Evolutionary conservation across 495 filamentous ascomycete genomes (phyloP).

Genomic region (Neurospora cerealis): DNA sequence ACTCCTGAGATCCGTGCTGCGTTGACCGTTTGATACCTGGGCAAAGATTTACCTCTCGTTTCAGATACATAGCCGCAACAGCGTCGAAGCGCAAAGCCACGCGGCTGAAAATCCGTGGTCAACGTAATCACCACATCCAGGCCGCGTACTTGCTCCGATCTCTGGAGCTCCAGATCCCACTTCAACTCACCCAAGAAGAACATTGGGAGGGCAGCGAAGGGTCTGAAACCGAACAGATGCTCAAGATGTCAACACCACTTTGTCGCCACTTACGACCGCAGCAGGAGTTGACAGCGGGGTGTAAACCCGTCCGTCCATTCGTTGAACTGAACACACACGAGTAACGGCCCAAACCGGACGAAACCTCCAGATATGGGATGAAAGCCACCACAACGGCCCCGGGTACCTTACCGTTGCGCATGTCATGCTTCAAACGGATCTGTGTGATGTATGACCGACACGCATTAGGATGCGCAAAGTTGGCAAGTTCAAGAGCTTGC

Average conservation of each 20-base stretch:
- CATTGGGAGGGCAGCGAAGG: background rate
- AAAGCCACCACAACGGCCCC: background rate
- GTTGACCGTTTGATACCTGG: background rate
- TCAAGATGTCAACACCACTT: background rate
- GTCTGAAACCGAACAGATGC: background rate
- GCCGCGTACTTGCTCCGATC: background rate
- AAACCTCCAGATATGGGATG: background rate
- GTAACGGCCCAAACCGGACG: background rate
- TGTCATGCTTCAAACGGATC: background rate
- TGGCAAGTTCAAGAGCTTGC: background rate
- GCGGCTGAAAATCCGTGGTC: background rate
- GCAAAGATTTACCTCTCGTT: background rate
- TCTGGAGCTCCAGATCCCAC: background rate
- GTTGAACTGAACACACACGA: background rate
- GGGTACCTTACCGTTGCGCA: background rate
- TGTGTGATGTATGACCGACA: background rate
- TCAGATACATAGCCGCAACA: background rate
- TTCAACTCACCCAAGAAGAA: background rate
- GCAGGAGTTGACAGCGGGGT: background rate
- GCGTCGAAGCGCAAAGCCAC: background rate
- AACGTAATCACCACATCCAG: background rate
- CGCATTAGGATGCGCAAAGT: background rate
- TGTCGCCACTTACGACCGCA: background rate
- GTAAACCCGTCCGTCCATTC: background rate
- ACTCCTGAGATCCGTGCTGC: background rate